Evolutionary conservation across 768 basidiomycete genomes (phyloP), one percentile per base, ranked within the genome.

Genomic region (Crepidotus variabilis): DNA sequence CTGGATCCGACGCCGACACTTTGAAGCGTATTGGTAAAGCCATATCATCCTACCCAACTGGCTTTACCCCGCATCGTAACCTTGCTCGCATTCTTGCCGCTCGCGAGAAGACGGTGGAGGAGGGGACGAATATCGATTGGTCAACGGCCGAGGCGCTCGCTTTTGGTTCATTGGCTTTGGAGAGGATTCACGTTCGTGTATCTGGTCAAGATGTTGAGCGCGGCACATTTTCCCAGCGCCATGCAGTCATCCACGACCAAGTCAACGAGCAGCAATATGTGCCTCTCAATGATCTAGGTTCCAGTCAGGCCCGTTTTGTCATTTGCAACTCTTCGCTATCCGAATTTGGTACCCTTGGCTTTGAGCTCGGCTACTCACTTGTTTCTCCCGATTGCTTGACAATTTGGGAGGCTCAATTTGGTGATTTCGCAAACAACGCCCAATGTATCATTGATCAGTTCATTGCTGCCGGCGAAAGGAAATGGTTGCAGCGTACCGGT

Each of bases 361-460:
- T 98, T 71, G 96, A 99, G 72, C 86, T 99, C 28, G 96, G 96
- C 8, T 99, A 99, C 73, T 99, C 97, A 6, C 87, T 98, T 60
- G 97, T 98, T 53, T 96, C 94, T 13, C 97, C 96, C 18, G 86
- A 93, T 67, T 78, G 86, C 23, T 79, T 99, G 61, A 93, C 93
- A 14, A 87, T 99, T 66, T 99, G 96, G 97, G 97, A 98, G 71
- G 97, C 96, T 14, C 96, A 98, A 71, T 95, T 98, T 66, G 96
- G 96, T 69, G 96, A 98, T 74, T 98, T 98, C 69, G 94, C 90
- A 33, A 98, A 98, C 77, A 95, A 92, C 63, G 96, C 95, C 2
- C 96, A 98, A 71, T 89, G 88, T 70, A 96, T 98, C 72, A 97
- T 99, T 64, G 96, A 99, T 68, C 97, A 99, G 72, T 99, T 98